Evolutionary conservation across 78 protist genomes (phyloP).

Genomic region (Dictyostelium citrinum): DNA sequence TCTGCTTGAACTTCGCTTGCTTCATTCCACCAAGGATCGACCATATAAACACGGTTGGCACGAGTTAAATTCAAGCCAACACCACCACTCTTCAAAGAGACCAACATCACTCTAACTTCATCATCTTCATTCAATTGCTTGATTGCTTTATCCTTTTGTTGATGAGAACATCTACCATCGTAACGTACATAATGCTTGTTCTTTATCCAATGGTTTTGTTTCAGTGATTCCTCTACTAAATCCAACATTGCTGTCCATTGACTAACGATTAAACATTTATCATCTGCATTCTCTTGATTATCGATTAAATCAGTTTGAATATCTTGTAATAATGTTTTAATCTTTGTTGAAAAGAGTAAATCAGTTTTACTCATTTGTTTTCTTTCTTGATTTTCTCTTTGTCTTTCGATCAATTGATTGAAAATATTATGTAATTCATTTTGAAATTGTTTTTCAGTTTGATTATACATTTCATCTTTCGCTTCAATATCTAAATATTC

Average conservation of each 20-base stretch:
- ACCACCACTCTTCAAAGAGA: constrained; percentile 79
- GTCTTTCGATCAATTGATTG: neutral
- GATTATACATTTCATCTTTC: neutral
- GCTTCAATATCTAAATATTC: neutral
- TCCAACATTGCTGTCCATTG: constrained; percentile 86
- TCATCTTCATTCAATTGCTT: constrained; percentile 9
- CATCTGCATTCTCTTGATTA: neutral
- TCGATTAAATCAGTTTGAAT: neutral
- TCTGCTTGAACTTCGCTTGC: constrained; percentile 52
- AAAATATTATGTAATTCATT: neutral
- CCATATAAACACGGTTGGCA: constrained; percentile 71
- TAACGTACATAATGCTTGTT: constrained; percentile 9
- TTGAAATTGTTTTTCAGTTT: neutral
- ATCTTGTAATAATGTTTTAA: neutral
- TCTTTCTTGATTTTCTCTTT: neutral
- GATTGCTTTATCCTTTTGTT: constrained; percentile 23
- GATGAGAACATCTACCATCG: constrained; percentile 76
- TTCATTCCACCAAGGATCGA: constrained; percentile 76
- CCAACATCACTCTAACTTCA: constrained; percentile 14
- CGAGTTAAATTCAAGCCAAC: constrained; percentile 91
- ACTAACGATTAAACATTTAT: constrained; percentile 69
- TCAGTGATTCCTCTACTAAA: neutral
- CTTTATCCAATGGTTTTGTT: neutral
- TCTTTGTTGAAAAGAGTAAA: neutral
- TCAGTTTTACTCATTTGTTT: neutral